Conservation (phyloP, 1,139 yeast genomes). For the Lodderomyces parapsilosis region DNA sequence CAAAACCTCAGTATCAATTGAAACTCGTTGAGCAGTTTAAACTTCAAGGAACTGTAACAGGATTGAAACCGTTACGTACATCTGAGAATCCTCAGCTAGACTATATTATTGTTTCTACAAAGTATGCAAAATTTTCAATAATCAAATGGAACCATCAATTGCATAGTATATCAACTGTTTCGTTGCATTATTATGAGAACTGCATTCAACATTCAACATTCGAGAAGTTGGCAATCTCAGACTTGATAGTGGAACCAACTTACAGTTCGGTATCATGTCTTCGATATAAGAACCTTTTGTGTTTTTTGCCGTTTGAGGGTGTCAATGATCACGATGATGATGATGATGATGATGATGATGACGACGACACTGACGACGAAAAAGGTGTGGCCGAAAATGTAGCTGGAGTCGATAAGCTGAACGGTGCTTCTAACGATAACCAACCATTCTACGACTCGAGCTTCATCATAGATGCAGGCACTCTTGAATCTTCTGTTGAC, state of each 20-base stretch:
- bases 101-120: constrained; percentile 65
- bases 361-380: constrained; percentile 9
- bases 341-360: constrained; percentile 36
- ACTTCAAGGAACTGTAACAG: constrained; percentile 69
- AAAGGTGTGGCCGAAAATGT: constrained; percentile 6
- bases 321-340: constrained; percentile 46
- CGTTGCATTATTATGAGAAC: constrained; percentile 85
- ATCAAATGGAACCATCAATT: constrained; percentile 64
- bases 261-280: constrained; percentile 60
- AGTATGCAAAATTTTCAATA: constrained; percentile 74
- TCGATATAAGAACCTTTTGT: constrained; percentile 68
- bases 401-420: constrained; percentile 6
- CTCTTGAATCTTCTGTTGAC: constrained; percentile 58
- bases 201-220: constrained; percentile 53
- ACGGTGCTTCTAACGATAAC: constrained; percentile 5
- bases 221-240: constrained; percentile 45
- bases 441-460: constrained; percentile 35
- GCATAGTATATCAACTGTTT: constrained; percentile 61
- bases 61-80: constrained; percentile 53
- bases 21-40: constrained; percentile 64
- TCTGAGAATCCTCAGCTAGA: constrained; percentile 52
- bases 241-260: constrained; percentile 64
- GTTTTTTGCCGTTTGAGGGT: constrained; percentile 66
- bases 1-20: constrained; percentile 36
- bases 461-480: constrained; percentile 56